Percentiles rank a stretch among this genome's conserved stretches.
Conservation (phyloP, 2,329 filamentous ascomycete genomes). For the Scortechinia acanthostroma region DNA sequence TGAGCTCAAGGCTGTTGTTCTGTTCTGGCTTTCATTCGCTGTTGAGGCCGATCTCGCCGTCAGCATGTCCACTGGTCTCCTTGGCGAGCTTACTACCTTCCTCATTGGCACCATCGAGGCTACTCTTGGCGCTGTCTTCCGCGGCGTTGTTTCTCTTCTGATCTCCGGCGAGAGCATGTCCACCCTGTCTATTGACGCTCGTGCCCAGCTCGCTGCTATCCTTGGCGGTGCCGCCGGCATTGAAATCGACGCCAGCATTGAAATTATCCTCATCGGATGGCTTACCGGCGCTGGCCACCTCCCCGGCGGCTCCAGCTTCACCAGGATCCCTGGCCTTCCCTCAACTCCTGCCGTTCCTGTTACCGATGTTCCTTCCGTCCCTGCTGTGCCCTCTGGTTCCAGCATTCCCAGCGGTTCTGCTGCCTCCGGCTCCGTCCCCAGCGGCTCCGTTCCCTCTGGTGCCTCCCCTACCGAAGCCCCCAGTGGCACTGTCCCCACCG, state of each 20-base stretch:
- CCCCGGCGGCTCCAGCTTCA: neutral
- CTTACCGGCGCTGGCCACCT: neutral
- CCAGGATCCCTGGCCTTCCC: neutral
- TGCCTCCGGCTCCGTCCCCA: neutral
- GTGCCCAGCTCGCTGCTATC: constrained; percentile 23
- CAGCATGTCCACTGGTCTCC: constrained; percentile 13
- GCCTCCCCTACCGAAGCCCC: neutral
- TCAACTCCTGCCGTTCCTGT: neutral
- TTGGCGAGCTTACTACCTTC: constrained; percentile 17
- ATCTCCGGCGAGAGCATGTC: constrained; percentile 19
- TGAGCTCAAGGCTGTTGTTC: constrained; percentile 22
- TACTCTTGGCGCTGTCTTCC: constrained; percentile 6
- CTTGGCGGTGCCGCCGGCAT: constrained; percentile 12
- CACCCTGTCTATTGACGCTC: constrained; percentile 17
- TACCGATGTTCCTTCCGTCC: neutral
- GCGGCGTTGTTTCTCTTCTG: constrained; percentile 17
- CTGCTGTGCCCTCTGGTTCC: neutral
- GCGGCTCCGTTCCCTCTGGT: neutral
- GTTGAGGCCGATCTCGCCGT: constrained; percentile 15
- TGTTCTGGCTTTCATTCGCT: constrained; percentile 23
- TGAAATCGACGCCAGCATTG: neutral
- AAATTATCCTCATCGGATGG: neutral
- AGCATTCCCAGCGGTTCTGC: neutral
- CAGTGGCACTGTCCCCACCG: too few relatives aligned
- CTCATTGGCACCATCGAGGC: constrained; percentile 7